Percentiles rank a stretch among this genome's conserved stretches.
Conservation (phyloP, 176 grass and related monocot genomes). For the Typha latifolia region DNA sequence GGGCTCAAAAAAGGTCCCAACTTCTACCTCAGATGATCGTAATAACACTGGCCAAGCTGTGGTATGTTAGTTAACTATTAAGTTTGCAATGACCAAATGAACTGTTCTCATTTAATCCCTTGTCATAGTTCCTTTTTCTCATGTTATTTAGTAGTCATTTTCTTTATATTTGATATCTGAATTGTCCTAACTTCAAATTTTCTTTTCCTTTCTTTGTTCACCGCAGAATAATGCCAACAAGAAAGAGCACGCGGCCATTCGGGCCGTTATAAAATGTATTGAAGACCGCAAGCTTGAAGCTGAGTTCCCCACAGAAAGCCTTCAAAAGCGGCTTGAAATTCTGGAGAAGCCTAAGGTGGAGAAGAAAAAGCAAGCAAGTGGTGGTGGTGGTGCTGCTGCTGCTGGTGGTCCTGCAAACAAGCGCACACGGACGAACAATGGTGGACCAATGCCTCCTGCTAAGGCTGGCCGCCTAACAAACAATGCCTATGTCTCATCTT, state of each 20-base stretch:
- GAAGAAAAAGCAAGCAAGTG: slow-evolving; percentile 58
- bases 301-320: slow-evolving; percentile 55
- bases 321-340: slow-evolving; percentile 75
- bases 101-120: not conserved
- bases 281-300: slow-evolving; percentile 82
- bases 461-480: slow-evolving; percentile 77
- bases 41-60: slow-evolving; percentile 43
- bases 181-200: not conserved
- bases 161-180: too few species aligned
- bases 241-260: slow-evolving; percentile 63
- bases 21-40: slow-evolving; percentile 31
- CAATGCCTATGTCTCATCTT: slow-evolving; percentile 49
- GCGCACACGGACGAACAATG: slow-evolving; percentile 56
- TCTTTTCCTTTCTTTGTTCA: not conserved
- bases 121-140: not conserved
- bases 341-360: slow-evolving; percentile 74
- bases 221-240: slow-evolving; percentile 55
- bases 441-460: slow-evolving; percentile 82
- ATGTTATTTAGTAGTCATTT: too few species aligned
- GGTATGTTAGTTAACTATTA: slow-evolving; percentile 29
- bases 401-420: slow-evolving; percentile 53
- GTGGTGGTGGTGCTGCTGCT: not conserved
- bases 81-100: slow-evolving; percentile 1
- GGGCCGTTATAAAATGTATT: slow-evolving; percentile 89
- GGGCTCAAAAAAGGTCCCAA: slow-evolving; percentile 47